Evolutionary conservation across 2,329 filamentous ascomycete genomes (phyloP), one percentile per base, ranked within the genome.

Genomic region (Aspergillus bombycis): DNA sequence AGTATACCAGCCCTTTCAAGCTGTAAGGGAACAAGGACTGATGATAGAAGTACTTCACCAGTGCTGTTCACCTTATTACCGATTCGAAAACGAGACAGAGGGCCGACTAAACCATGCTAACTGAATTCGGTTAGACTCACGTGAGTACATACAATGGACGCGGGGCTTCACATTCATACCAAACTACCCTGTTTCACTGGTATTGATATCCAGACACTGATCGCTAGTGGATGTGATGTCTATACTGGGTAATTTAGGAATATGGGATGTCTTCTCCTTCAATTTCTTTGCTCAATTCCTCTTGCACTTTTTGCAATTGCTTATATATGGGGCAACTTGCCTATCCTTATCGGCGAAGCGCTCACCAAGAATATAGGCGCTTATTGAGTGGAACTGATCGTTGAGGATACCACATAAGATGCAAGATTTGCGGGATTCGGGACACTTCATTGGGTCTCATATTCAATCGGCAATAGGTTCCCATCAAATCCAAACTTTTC

Each of bases 321-420:
- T 52, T 52, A 52, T 52, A 52, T 52, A 52, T 21, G 48, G 48
- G 19, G 28, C 28, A 21, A 30, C 14, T 48, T 52, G 16, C 23
- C 48, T 32, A 52, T 52, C 60, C 64, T 64, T 66, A 70, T 69
- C 66, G 69, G 68, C 70, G 70, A 76, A 69, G 70, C 73, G 72
- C 74, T 77, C 67, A 69, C 67, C 67, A 67, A 68, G 61, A 68
- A 63, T 65, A 70, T 66, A 65, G 74, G 75, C 75, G 75, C 75
- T 76, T 76, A 77, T 66, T 64, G 65, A 66, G 70, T 71, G 71
- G 68, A 71, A 71, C 72, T 70, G 58, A 65, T 61, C 63, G 57
- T 70, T 65, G 41, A 23, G 53, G 52, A 62, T 54, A 50, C 64
- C 50, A 56, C 63, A 58, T 50, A 58, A 53, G 53, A 54, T 64